These are phyloP conservation scores for Berberis vulgaris DNA, from an alignment of 164 flowering plant genomes.

Conservation along the genomic window DNA sequence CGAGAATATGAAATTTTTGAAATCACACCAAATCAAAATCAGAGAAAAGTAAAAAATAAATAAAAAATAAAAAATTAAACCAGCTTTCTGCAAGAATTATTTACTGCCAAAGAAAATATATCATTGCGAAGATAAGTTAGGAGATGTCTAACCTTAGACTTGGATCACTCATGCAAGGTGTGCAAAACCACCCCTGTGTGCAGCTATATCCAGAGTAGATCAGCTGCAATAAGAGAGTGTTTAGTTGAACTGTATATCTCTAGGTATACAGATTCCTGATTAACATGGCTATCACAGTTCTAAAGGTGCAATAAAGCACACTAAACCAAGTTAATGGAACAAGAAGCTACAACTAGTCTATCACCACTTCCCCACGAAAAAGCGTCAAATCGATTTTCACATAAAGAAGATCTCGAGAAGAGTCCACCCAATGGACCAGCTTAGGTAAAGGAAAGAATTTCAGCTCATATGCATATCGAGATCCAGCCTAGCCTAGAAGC, in stretches of 20 bases:
- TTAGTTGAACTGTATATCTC: conserved; percentile 1
- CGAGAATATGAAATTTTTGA: neutral
- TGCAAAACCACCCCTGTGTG: conserved; percentile 98
- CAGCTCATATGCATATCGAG: too few species aligned
- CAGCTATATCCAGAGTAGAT: conserved; percentile 88
- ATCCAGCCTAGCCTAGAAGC: too few species aligned
- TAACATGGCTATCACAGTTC: neutral
- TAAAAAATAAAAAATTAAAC: too few species aligned
- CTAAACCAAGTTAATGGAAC: neutral
- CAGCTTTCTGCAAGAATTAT: too few species aligned
- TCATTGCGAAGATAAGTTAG: neutral
- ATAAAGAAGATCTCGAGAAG: too few species aligned
- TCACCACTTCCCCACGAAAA: too few species aligned
- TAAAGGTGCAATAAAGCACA: neutral
- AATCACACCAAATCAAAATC: neutral
- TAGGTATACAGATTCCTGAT: neutral
- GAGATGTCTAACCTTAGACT: conserved; percentile 59
- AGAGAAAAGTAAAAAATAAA: too few species aligned
- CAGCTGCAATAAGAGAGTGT: conserved; percentile 37
- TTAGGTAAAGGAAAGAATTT: too few species aligned
- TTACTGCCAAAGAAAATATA: too few species aligned
- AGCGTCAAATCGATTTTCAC: too few species aligned
- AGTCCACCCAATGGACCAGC: too few species aligned
- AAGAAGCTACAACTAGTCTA: too few species aligned
- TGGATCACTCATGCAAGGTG: conserved; percentile 87